Evolutionary conservation across 192 early-diverging fungal species (phyloP).

Genomic region (Umbelopsis sp.): DNA sequence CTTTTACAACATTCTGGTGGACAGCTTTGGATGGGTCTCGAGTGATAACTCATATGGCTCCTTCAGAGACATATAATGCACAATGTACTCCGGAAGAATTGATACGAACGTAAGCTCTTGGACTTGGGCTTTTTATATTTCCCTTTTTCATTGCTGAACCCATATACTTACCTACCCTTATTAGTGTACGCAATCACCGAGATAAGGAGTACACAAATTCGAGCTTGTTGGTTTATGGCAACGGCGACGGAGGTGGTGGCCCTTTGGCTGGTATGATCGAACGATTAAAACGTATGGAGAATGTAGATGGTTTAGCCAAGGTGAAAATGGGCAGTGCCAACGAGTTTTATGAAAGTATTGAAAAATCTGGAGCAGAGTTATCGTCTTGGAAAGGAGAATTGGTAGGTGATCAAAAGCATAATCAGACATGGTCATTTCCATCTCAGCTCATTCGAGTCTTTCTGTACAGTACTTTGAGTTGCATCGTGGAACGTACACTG

Average conservation of each 20-base stretch:
- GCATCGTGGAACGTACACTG: constrained; percentile 97
- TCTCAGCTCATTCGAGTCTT: background rate
- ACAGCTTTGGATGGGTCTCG: constrained; percentile 83
- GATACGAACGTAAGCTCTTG: constrained; percentile 19
- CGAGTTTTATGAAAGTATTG: constrained; percentile 84
- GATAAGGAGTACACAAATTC: constrained; percentile 86
- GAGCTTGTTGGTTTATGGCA: constrained; percentile 89
- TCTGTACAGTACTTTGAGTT: constrained; percentile 88
- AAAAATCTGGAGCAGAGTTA: constrained; percentile 66
- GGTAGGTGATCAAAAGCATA: constrained; percentile 41
- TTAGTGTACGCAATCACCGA: constrained; percentile 82
- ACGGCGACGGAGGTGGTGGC: constrained; percentile 97
- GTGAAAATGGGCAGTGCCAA: constrained; percentile 77
- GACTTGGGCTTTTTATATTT: background rate
- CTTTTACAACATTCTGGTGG: constrained; percentile 96
- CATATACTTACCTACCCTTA: constrained; percentile 63
- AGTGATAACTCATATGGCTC: constrained; percentile 89
- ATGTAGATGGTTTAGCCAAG: constrained; percentile 75
- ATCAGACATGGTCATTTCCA: background rate
- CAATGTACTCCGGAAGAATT: constrained; percentile 35
- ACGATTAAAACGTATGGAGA: constrained; percentile 70
- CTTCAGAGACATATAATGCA: constrained; percentile 80
- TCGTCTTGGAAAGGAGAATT: constrained; percentile 94
- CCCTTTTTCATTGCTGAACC: too few relatives aligned
- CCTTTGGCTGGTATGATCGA: constrained; percentile 84